Evolutionary conservation across 164 flowering plant genomes (phyloP), one percentile per base, ranked within the genome.

Genomic region (Kingdonia uniflora): DNA sequence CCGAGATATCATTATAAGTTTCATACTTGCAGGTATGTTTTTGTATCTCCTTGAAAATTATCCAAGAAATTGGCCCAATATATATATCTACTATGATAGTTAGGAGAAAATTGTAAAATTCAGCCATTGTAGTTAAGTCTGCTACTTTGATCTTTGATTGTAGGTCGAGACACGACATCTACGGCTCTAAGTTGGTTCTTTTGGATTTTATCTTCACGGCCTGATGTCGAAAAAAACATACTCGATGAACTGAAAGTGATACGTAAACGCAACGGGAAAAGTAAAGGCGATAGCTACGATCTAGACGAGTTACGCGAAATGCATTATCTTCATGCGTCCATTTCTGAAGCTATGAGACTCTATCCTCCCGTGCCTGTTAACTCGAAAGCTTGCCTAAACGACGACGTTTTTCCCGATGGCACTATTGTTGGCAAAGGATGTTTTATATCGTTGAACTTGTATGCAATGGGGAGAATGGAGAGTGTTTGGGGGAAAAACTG

Each of bases 351-450:
- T 2, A 13, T 44, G 20, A 16, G 48, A 19, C 22, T 44, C 7
- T 44, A 13, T 44, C 48, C 48, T 17, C 48, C 48, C 1, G 48
- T 44, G 6, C 21, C 48, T 12, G 19, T 44, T 44, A 19, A 44
- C 16, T 5, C 48, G 19, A 44, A 17, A 44, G 17, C 16, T 13
- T 1, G 17, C 7, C 12, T 44, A 17, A 19, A 44, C 11, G 22
- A 44, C 16, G 48, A 44, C 16, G 48, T 44, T 16, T 16, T 44
- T 10, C 48, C 48, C 1, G 48, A 44, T 44, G 48, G 48, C 17
- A 44, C 48, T 13, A 12, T 13, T 12, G 22, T 44, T 16, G 16
- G 16, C 2, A 17, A 15, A 19, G 24, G 48, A 1, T 44, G 48
- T 20, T 44, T 44, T 44, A 23, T 17, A 8, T 10, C 8, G 14